phyloP scores from a whole-genome alignment of 176 grass and related monocot species.

The Oryza glaberrima region DNA sequence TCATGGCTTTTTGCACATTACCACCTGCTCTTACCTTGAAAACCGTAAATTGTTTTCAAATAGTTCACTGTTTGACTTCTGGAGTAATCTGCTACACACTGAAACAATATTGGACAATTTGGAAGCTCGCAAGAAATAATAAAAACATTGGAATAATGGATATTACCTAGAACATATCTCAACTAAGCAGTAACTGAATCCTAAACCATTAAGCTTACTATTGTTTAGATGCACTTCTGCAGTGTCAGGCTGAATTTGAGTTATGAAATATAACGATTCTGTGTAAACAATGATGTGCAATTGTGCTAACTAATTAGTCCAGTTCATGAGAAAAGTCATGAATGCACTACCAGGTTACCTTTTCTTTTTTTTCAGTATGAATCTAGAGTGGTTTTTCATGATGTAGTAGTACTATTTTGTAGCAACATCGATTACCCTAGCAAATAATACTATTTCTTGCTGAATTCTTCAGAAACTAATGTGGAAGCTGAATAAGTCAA shows the following conservation, averaged over 20 bases:
- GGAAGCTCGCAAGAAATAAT: neutral
- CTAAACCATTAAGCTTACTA: neutral
- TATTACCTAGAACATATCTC: constrained; percentile 17
- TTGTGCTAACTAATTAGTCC: neutral
- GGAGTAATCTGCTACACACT: constrained; percentile 1
- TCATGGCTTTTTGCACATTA: constrained; percentile 9
- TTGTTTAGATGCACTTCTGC: neutral
- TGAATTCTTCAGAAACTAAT: constrained; percentile 82
- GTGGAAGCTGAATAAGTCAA: constrained; percentile 99
- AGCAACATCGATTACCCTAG: constrained; percentile 23
- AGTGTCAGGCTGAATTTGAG: neutral
- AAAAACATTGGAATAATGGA: neutral
- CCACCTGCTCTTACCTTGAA: constrained; percentile 24
- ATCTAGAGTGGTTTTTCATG: constrained; percentile 16
- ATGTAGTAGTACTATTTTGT: constrained; percentile 24
- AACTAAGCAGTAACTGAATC: neutral
- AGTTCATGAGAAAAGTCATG: constrained; percentile 6
- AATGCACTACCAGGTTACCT: constrained; percentile 32
- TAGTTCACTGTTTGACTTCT: constrained; percentile 15
- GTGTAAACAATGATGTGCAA: neutral
- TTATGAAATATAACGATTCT: constrained; percentile 9
- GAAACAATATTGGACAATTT: neutral
- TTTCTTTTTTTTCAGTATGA: neutral
- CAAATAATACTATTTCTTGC: constrained; percentile 36
- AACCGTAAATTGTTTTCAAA: constrained; percentile 33